Evolutionary conservation across 1,284 basidiomycete species (phyloP).

Genomic region (Malassezia japonica): DNA sequence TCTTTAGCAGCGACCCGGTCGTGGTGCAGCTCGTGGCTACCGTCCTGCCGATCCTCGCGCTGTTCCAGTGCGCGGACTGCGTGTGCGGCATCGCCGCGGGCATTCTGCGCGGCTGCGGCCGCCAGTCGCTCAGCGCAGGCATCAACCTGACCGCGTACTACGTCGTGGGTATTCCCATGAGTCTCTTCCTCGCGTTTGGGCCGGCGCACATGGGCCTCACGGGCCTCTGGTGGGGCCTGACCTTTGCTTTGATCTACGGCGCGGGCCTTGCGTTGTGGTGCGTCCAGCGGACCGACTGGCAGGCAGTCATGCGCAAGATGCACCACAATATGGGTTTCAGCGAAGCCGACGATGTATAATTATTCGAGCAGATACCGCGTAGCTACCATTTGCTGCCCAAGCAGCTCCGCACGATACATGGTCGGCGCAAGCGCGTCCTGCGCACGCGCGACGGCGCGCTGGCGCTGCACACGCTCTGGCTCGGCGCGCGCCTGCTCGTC

Average conservation of each 20-base stretch:
- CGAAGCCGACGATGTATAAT: background rate
- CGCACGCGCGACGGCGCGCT: background rate
- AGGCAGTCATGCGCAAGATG: constrained; percentile 4
- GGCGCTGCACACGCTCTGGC: background rate
- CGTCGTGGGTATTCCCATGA: constrained; percentile 51
- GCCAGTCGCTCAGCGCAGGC: constrained; percentile 52
- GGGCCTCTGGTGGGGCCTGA: constrained; percentile 53
- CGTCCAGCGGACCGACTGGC: constrained; percentile 13
- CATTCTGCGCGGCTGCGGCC: constrained; percentile 67
- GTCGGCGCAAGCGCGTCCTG: constrained; percentile 4
- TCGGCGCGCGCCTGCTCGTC: background rate
- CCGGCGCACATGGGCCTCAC: constrained; percentile 42
- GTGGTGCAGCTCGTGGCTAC: constrained; percentile 61
- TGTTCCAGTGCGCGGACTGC: constrained; percentile 62
- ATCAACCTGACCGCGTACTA: constrained; percentile 53
- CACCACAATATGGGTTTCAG: constrained; percentile 8
- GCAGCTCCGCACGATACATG: constrained; percentile 1
- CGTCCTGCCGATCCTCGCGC: constrained; percentile 62
- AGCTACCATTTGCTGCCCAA: background rate
- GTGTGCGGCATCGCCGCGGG: constrained; percentile 62
- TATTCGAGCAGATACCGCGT: constrained; percentile 9
- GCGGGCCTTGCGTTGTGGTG: constrained; percentile 21
- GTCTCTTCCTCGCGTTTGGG: constrained; percentile 51
- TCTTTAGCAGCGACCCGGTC: constrained; percentile 75
- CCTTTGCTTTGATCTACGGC: constrained; percentile 50